These are phyloP conservation scores for Candida pseudoviswanathii DNA, from an alignment of 1,139 yeast genomes.

Conservation along the genomic window DNA sequence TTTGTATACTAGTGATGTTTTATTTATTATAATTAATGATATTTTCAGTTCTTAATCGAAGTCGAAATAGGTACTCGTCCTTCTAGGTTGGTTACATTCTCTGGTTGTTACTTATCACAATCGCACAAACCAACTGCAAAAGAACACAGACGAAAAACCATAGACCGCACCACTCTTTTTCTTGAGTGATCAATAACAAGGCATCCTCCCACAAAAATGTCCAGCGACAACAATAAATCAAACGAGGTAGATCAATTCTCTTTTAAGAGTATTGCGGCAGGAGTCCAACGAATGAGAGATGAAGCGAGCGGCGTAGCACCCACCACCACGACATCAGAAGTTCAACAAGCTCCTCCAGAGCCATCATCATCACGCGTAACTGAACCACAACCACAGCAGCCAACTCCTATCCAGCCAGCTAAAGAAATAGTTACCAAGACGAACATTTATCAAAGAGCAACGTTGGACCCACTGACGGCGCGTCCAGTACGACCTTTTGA, in stretches of 20 bases:
- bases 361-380: slow-evolving; percentile 6
- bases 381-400: neutral
- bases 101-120: too few species aligned
- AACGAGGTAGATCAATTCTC: slow-evolving; percentile 50
- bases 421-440: slow-evolving; percentile 1
- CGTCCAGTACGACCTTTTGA: slow-evolving; percentile 11
- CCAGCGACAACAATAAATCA: slow-evolving; percentile 5
- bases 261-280: slow-evolving; percentile 64
- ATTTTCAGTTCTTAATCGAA: too few species aligned
- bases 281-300: slow-evolving; percentile 55
- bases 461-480: slow-evolving; percentile 15
- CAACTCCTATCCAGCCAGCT: slow-evolving; percentile 1
- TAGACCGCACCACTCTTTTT: neutral
- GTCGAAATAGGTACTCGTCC: too few species aligned
- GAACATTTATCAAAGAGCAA: slow-evolving; percentile 9
- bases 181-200: neutral
- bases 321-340: neutral
- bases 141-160: neutral
- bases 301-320: slow-evolving; percentile 21
- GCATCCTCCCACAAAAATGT: neutral
- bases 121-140: neutral
- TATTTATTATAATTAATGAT: neutral
- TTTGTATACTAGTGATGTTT: neutral
- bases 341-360: slow-evolving; percentile 6
- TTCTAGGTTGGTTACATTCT: too few species aligned